These are phyloP conservation scores for Lonicera japonica DNA, from an alignment of 129 eudicot genomes.

Conservation along the genomic window DNA sequence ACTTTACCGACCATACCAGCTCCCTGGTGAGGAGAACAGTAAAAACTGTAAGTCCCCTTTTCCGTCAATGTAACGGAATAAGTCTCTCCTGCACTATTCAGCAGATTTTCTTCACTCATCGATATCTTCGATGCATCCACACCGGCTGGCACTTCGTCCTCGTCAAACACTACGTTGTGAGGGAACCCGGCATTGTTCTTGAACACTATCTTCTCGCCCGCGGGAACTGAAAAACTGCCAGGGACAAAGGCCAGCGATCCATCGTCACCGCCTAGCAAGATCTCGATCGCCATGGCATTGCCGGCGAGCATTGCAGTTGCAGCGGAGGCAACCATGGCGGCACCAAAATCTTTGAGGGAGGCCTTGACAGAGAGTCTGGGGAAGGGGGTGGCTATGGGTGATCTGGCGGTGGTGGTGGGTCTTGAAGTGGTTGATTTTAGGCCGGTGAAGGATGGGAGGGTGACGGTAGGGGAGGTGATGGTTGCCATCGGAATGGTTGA, in stretches of 20 bases:
- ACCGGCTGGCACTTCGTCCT: constrained; percentile 83
- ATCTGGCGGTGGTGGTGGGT: no score
- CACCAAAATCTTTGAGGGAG: constrained; percentile 60
- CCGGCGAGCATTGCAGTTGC: constrained; percentile 61
- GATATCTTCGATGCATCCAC: constrained; percentile 70
- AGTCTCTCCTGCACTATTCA: constrained; percentile 74
- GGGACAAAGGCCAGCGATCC: constrained; percentile 69
- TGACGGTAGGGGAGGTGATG: constrained; percentile 57
- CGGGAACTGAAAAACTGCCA: constrained; percentile 33
- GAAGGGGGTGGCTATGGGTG: constrained; percentile 16
- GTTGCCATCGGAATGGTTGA: no score
- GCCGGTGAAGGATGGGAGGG: constrained; percentile 84
- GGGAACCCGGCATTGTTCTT: constrained; percentile 94
- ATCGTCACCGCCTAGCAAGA: constrained; percentile 52
- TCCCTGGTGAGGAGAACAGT: constrained; percentile 91
- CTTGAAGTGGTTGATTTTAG: no score
- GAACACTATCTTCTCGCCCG: constrained; percentile 85
- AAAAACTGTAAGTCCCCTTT: constrained; percentile 85
- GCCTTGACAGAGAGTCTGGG: constrained; percentile 54
- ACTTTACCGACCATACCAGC: constrained; percentile 95
- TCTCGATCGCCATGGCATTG: constrained; percentile 74
- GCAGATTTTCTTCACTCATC: constrained; percentile 59
- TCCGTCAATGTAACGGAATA: constrained; percentile 60
- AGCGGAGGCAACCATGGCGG: constrained; percentile 52
- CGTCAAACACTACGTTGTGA: constrained; percentile 87